Conservation (phyloP, 331 rosid genomes). For the Pyracantha coccinea region DNA sequence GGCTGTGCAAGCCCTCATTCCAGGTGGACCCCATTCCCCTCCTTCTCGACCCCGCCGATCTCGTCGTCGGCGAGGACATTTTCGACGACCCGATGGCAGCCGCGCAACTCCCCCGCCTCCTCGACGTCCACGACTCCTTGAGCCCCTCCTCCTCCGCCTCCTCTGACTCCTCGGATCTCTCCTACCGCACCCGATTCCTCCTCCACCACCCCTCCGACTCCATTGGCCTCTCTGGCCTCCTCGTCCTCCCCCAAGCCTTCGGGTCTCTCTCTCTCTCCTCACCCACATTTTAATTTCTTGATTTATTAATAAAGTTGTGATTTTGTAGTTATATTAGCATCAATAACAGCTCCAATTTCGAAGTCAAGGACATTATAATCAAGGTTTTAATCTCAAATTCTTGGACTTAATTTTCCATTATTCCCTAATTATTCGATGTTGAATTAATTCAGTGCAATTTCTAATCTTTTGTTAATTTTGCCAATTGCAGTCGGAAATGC, state of each 20-base stretch:
- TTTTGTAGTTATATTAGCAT: conserved; percentile 92
- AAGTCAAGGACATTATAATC: conserved; percentile 77
- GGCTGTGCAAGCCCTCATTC: conserved; percentile 84
- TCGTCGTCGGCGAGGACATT: conserved; percentile 80
- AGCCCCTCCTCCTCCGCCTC: conserved; percentile 3
- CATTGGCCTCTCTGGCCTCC: conserved; percentile 92
- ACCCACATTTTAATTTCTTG: not conserved
- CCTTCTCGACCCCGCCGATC: conserved; percentile 77
- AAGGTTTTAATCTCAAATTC: not conserved
- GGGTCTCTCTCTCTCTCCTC: conserved; percentile 36
- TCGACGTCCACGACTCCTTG: conserved; percentile 10
- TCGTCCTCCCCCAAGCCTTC: conserved; percentile 95
- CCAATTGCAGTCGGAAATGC: conserved; percentile 78
- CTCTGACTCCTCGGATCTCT: conserved; percentile 57
- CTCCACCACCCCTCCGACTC: conserved; percentile 67
- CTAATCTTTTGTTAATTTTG: not conserved
- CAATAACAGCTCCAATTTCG: conserved; percentile 84
- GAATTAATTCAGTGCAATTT: not conserved
- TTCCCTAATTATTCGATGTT: not conserved
- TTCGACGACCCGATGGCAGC: conserved; percentile 66
- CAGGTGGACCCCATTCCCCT: conserved; percentile 74
- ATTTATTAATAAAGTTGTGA: not conserved
- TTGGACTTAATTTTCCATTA: not conserved
- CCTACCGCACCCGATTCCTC: conserved; percentile 61
- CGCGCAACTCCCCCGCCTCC: conserved; percentile 30